These are phyloP conservation scores for Larix sibirica DNA, from an alignment of 83 land plant species.

Conservation along the genomic window DNA sequence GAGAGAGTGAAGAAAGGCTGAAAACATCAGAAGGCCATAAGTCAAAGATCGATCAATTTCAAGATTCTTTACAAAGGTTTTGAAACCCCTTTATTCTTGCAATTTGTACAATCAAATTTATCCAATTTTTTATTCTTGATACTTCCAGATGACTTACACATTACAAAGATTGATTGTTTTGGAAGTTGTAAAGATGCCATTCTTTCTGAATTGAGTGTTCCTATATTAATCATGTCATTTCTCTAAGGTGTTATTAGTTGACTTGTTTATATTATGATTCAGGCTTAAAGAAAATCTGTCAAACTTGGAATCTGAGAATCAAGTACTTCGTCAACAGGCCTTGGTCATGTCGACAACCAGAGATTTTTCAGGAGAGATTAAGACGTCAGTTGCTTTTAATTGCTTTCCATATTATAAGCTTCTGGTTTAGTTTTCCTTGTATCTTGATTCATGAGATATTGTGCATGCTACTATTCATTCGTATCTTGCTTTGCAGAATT, in stretches of 20 bases:
- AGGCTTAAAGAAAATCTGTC: slow-evolving; percentile 80
- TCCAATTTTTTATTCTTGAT: neutral
- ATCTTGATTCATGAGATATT: neutral
- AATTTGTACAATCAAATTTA: neutral
- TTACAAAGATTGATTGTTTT: neutral
- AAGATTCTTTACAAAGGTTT: slow-evolving; percentile 82
- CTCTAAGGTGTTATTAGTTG: neutral
- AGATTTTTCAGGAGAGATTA: slow-evolving; percentile 60
- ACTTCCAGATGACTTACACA: neutral
- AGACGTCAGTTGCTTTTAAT: slow-evolving; percentile 42
- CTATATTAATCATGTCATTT: neutral
- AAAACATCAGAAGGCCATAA: slow-evolving; percentile 54
- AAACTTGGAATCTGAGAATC: slow-evolving; percentile 88
- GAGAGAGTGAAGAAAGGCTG: slow-evolving; percentile 47
- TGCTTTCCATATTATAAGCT: neutral
- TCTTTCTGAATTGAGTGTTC: neutral
- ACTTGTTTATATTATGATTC: slow-evolving; percentile 8
- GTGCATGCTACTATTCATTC: neutral
- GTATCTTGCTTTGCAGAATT: neutral
- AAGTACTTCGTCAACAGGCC: slow-evolving; percentile 93
- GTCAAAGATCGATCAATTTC: slow-evolving; percentile 49
- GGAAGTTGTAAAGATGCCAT: neutral
- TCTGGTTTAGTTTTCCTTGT: neutral
- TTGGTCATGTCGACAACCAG: slow-evolving; percentile 67
- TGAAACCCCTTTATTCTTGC: neutral